These are phyloP conservation scores for Tulasnella sp. DNA, from an alignment of 768 basidiomycete genomes.

Conservation along the genomic window DNA sequence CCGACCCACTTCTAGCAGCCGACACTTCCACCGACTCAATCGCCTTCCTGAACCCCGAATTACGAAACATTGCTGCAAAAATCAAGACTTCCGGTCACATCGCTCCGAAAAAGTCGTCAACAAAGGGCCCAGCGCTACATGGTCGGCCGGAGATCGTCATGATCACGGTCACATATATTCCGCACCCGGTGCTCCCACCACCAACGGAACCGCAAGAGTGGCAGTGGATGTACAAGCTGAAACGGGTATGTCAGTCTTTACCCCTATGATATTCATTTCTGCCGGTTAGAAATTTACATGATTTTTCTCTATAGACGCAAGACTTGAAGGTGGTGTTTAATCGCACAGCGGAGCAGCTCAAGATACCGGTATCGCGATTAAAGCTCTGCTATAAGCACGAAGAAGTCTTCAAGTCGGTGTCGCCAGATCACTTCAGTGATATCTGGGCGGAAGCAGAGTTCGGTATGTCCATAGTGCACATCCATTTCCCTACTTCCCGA, in stretches of 20 bases:
- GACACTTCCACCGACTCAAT: slow-evolving; percentile 6
- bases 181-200: neutral
- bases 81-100: neutral
- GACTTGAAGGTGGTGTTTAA: slow-evolving; percentile 4
- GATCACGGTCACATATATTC: neutral
- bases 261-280: too few species aligned
- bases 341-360: neutral
- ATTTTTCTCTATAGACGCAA: neutral
- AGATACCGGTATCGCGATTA: neutral
- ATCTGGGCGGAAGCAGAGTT: slow-evolving; percentile 11
- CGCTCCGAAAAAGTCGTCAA: neutral
- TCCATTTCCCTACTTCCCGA: neutral
- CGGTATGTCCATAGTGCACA: neutral
- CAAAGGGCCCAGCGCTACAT: neutral
- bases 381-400: slow-evolving; percentile 6
- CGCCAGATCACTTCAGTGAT: neutral
- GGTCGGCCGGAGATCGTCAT: slow-evolving; percentile 6
- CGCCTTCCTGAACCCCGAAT: slow-evolving; percentile 1
- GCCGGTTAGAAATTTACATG: too few species aligned
- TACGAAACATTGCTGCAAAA: neutral
- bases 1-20: neutral
- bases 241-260: neutral
- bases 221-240: slow-evolving; percentile 6
- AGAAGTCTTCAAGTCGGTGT: slow-evolving; percentile 3
- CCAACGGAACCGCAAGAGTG: neutral